Conservation (phyloP, 495 filamentous ascomycete genomes). For the Penicillium antarcticum region DNA sequence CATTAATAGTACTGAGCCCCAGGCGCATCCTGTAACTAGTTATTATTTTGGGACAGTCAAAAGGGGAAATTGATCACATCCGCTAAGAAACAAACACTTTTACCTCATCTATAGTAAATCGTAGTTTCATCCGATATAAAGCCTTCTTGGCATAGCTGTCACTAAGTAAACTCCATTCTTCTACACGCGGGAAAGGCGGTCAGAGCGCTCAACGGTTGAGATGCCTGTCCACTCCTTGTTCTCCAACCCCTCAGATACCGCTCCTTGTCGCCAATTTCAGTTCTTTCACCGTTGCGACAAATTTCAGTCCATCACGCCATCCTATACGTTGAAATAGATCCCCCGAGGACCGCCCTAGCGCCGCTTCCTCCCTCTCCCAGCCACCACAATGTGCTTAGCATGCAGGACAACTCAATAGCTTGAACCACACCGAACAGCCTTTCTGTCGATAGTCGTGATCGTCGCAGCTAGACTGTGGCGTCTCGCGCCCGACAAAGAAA, state of each 20-base stretch:
- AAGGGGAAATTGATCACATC: conserved; percentile 23
- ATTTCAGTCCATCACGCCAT: no score
- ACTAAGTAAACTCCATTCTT: neutral
- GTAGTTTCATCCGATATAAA: neutral
- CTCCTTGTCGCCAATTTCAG: conserved; percentile 1
- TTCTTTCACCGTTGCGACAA: neutral
- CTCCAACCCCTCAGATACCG: conserved; percentile 2
- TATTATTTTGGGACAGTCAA: conserved; percentile 12
- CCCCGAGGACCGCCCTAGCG: conserved; percentile 7
- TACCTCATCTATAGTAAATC: neutral
- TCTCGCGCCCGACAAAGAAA: neutral
- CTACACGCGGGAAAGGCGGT: conserved; percentile 3
- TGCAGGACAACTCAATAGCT: neutral
- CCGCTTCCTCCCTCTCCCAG: conserved; percentile 10
- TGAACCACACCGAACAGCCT: neutral
- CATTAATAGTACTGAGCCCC: conserved; percentile 11
- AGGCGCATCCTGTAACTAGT: conserved; percentile 23
- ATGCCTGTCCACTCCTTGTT: conserved; percentile 20
- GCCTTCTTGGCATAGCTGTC: no score
- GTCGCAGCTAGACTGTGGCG: neutral
- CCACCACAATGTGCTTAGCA: conserved; percentile 17
- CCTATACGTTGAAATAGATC: neutral
- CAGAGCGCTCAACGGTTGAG: conserved; percentile 11
- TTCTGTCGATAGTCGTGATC: neutral
- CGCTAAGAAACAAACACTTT: conserved; percentile 7